phyloP scores from a whole-genome alignment of 768 basidiomycete species.

The Daedaleopsis sinensis region DNA sequence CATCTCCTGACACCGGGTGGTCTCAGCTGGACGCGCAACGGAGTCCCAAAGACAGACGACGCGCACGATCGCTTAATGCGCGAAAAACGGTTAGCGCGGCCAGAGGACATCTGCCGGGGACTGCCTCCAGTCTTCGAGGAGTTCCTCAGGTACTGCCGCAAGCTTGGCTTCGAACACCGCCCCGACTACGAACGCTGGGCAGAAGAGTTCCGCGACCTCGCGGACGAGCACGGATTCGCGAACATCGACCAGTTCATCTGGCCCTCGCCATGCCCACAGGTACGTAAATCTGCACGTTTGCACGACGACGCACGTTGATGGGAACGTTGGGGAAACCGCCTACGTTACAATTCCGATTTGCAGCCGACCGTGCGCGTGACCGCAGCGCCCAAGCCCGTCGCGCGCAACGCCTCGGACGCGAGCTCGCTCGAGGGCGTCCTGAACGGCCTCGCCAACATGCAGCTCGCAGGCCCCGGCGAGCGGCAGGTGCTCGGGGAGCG shows the following conservation, averaged over 20 bases:
- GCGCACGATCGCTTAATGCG: conserved; percentile 65
- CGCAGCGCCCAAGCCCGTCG: conserved; percentile 8
- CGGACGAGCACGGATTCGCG: conserved; percentile 58
- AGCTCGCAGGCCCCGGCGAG: conserved; percentile 42
- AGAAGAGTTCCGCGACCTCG: conserved; percentile 65
- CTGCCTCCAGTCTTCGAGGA: conserved; percentile 77
- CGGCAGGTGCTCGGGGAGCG: conserved; percentile 52
- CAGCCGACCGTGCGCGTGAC: conserved; percentile 25
- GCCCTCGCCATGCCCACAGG: conserved; percentile 53
- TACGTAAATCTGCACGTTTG: conserved; percentile 14
- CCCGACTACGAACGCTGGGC: conserved; percentile 73
- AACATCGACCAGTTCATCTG: conserved; percentile 67
- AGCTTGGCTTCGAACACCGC: conserved; percentile 65
- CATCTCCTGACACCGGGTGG: conserved; percentile 79
- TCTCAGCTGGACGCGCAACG: conserved; percentile 77
- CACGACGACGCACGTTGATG: background rate
- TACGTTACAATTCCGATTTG: background rate
- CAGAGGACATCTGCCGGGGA: conserved; percentile 70
- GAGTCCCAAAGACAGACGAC: conserved; percentile 71
- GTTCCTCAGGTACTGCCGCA: conserved; percentile 71
- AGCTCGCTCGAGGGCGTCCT: conserved; percentile 59
- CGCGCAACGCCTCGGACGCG: conserved; percentile 25
- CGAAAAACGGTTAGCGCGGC: conserved; percentile 61
- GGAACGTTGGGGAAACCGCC: background rate
- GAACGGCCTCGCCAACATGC: conserved; percentile 59